phyloP scores from a whole-genome alignment of 2,329 filamentous ascomycete genomes.

The Nothopassalora personata region DNA sequence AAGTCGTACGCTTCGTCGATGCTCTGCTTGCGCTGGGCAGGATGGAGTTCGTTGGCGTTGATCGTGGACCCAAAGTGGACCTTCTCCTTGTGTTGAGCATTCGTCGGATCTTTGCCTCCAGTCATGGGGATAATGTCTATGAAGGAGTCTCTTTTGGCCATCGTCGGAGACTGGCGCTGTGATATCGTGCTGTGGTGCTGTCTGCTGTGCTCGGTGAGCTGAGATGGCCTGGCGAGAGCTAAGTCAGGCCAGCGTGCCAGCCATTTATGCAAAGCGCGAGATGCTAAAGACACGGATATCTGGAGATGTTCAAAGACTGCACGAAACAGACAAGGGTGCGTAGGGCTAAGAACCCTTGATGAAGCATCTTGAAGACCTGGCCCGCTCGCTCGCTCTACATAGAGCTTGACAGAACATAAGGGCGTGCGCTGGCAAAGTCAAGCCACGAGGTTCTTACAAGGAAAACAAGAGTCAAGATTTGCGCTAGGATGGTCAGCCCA shows the following conservation, averaged over 20 bases:
- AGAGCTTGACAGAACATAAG: too few relatives aligned
- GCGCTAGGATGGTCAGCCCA: too few relatives aligned
- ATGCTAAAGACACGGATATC: neutral
- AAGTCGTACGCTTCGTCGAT: conserved; percentile 13
- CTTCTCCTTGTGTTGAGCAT: neutral
- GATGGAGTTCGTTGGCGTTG: neutral
- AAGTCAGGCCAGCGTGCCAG: neutral
- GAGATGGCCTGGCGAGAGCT: neutral
- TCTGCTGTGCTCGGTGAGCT: neutral
- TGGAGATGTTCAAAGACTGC: neutral
- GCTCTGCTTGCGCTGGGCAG: neutral
- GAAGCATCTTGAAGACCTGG: neutral
- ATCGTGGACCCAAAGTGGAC: neutral
- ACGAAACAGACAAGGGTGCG: neutral
- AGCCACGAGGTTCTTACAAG: too few relatives aligned
- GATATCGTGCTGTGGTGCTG: neutral
- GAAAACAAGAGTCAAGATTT: too few relatives aligned
- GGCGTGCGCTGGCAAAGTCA: too few relatives aligned
- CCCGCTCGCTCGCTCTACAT: neutral
- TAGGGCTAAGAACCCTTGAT: neutral
- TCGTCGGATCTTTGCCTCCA: neutral
- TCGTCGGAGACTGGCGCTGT: neutral
- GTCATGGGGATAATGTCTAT: neutral
- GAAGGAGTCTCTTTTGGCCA: neutral
- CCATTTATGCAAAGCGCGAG: neutral